Conservation (phyloP, 1,284 basidiomycete species). For the Cryptococcus wingfieldii region DNA sequence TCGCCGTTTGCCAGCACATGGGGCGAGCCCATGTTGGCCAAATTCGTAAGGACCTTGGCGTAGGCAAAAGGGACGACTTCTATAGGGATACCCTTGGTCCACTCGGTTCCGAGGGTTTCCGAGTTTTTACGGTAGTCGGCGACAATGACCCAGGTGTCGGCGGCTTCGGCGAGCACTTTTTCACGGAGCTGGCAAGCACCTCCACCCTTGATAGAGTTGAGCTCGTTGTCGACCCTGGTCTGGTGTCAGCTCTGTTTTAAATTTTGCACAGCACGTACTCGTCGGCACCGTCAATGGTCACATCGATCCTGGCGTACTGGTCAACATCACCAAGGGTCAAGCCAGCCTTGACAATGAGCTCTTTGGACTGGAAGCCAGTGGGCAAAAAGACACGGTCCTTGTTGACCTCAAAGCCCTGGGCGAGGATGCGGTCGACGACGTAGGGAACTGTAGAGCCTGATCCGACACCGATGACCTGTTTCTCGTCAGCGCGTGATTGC, state of each 20-base stretch:
- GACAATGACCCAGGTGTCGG: slow-evolving; percentile 89
- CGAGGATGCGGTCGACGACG: slow-evolving; percentile 89
- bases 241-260: neutral
- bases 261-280: slow-evolving; percentile 59
- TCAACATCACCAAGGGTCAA: slow-evolving; percentile 87
- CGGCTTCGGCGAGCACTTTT: slow-evolving; percentile 94
- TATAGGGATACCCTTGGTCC: slow-evolving; percentile 83
- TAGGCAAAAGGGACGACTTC: slow-evolving; percentile 97
- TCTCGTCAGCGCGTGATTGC: neutral
- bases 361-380: slow-evolving; percentile 93
- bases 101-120: slow-evolving; percentile 76
- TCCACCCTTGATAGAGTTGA: slow-evolving; percentile 97
- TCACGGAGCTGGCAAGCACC: slow-evolving; percentile 95
- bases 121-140: slow-evolving; percentile 95
- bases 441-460: slow-evolving; percentile 96
- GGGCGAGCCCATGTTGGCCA: slow-evolving; percentile 55
- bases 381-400: slow-evolving; percentile 80
- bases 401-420: slow-evolving; percentile 76
- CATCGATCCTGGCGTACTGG: slow-evolving; percentile 83
- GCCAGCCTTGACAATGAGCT: slow-evolving; percentile 79
- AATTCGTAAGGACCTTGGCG: slow-evolving; percentile 68
- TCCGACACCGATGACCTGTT: slow-evolving; percentile 81
- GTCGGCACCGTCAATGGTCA: slow-evolving; percentile 95
- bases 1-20: slow-evolving; percentile 28
- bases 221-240: slow-evolving; percentile 70